Evolutionary conservation across 2,329 filamentous ascomycete genomes (phyloP), one percentile per base, ranked within the genome.

Genomic region (Diaporthe sp.): DNA sequence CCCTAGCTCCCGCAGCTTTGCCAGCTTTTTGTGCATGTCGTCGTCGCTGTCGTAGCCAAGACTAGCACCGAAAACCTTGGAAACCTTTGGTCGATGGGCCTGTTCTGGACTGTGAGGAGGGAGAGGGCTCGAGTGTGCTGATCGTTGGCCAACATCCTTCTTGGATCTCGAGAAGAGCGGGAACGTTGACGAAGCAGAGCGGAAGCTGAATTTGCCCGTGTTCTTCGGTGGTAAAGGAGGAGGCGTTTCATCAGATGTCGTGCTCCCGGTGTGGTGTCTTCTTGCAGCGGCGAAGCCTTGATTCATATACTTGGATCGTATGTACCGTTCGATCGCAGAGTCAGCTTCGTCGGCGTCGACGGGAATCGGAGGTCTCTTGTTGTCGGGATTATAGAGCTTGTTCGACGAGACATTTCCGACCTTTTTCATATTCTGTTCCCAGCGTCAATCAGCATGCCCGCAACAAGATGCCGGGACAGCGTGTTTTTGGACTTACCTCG

Each of bases 261-360:
- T 85, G 78, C 87, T 88, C 71, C 84, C 85, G 0, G 85, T 86
- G 78, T 85, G 86, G 67, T 83, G 83, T 77, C 82, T 83, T 70
- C 79, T 84, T 76, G 78, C 82, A 53, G 78, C 83, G 78, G 79
- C 83, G 78, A 80, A 82, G 65, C 83, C 80, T 76, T 86, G 86
- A 79, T 93, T 92, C 82, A 96, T 92, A 84, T 99, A 99, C 84
- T 99, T 99, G 81, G 96, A 93, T 76, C 96, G 90, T 79, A 99
- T 98, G 84, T 96, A 98, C 76, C 95, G 91, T 85, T 99, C 97
- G 94, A 99, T 97, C 39, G 94, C 95, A 15, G 94, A 94, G 83
- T 99, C 96, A 67, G 94, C 94, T 86, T 98, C 96, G 85, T 99
- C 97, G 53, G 92, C 92, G 82, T 98, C 97, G 79, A 98, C 90